These are phyloP conservation scores for Nyssa sinensis DNA, from an alignment of 148 eudicot genomes.

Conservation along the genomic window DNA sequence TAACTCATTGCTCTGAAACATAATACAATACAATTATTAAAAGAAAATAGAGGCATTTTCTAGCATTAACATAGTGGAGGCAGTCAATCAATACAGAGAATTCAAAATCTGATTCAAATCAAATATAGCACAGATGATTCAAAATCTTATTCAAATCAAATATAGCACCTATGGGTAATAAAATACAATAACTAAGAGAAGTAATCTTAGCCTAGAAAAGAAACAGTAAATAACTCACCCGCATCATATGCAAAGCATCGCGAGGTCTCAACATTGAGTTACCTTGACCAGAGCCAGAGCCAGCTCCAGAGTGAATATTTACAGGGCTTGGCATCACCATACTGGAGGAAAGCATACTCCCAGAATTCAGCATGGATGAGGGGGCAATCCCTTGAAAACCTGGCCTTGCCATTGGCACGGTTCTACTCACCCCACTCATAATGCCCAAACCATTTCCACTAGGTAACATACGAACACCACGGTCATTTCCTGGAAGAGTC, in stretches of 20 bases:
- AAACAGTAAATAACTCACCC: constrained; percentile 46
- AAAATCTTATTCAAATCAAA: too few species aligned
- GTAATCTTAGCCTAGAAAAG: background rate
- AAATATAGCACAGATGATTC: too few species aligned
- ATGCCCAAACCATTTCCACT: constrained; percentile 61
- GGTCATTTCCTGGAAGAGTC: constrained; percentile 59
- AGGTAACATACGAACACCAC: constrained; percentile 57
- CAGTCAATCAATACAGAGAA: too few species aligned
- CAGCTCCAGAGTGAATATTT: constrained; percentile 58
- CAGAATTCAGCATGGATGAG: constrained; percentile 62
- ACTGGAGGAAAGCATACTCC: constrained; percentile 48
- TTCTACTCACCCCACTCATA: constrained; percentile 53
- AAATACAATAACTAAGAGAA: background rate
- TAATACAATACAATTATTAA: background rate
- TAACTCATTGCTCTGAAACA: background rate
- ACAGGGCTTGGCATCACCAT: constrained; percentile 38
- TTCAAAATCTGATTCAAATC: too few species aligned
- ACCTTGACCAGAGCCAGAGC: constrained; percentile 58
- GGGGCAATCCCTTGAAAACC: constrained; percentile 62
- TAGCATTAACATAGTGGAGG: background rate
- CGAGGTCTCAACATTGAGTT: constrained; percentile 64
- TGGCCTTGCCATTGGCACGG: constrained; percentile 58
- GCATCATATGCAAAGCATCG: constrained; percentile 57
- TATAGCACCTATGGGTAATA: background rate
- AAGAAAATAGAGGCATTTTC: too few species aligned